These are phyloP conservation scores for Aspergillus sp. DNA, from an alignment of 2,329 filamentous ascomycete species.

Conservation along the genomic window DNA sequence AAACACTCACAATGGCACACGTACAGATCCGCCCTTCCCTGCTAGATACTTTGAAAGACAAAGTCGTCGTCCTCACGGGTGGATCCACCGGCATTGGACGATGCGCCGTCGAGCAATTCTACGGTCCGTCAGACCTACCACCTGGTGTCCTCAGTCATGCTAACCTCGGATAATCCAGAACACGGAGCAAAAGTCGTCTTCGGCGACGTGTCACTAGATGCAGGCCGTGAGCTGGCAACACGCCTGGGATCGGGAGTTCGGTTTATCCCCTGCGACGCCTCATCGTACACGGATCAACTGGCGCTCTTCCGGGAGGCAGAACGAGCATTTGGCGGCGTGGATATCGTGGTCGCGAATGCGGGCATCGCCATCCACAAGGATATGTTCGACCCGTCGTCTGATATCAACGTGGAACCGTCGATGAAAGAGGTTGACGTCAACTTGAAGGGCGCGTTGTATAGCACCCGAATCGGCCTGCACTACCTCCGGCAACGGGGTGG, in stretches of 20 bases:
- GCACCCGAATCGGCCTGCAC: slow-evolving; percentile 19
- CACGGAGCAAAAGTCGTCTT: background rate
- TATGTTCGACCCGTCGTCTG: slow-evolving; percentile 15
- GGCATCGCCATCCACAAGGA: slow-evolving; percentile 18
- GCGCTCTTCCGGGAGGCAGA: slow-evolving; percentile 19
- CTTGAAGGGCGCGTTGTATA: slow-evolving; percentile 18
- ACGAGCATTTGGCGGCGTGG: slow-evolving; percentile 18
- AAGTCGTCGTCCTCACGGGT: slow-evolving; percentile 48
- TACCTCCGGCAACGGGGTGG: slow-evolving; percentile 17
- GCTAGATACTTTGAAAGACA: slow-evolving; percentile 29
- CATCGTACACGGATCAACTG: background rate
- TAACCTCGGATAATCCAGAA: background rate
- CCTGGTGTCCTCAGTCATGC: background rate
- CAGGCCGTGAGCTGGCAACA: background rate
- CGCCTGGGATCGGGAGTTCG: background rate
- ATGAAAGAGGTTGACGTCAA: slow-evolving; percentile 22
- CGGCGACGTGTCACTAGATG: background rate
- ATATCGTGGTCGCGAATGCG: slow-evolving; percentile 27
- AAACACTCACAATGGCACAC: slow-evolving; percentile 12
- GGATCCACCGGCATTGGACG: slow-evolving; percentile 37
- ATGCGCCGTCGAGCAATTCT: slow-evolving; percentile 17
- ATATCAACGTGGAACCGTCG: slow-evolving; percentile 16
- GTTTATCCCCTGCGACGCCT: background rate
- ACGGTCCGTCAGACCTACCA: slow-evolving; percentile 4
- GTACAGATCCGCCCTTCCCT: slow-evolving; percentile 13